Evolutionary conservation across 176 grass and related monocot species (phyloP).

Genomic region (Musa acuminata): DNA sequence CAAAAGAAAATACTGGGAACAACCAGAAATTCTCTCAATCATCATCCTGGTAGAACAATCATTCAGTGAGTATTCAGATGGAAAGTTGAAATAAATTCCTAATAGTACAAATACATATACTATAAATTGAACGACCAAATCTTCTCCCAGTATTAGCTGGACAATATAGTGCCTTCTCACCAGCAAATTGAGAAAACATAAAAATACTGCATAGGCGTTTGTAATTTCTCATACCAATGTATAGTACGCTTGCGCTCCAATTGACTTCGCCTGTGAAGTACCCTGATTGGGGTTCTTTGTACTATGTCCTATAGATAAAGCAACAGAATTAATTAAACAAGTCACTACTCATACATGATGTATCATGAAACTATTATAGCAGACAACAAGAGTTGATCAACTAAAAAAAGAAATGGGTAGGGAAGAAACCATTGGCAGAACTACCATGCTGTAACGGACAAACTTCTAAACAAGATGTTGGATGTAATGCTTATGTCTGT

Average conservation of each 20-base stretch:
- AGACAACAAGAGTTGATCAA: neutral
- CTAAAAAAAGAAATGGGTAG: neutral
- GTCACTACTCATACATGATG: neutral
- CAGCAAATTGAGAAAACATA: constrained; percentile 15
- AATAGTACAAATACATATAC: neutral
- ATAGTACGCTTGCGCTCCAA: constrained; percentile 69
- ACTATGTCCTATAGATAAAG: constrained; percentile 53
- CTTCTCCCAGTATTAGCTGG: neutral
- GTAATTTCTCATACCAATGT: constrained; percentile 57
- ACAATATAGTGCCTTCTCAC: neutral
- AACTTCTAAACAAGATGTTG: no score
- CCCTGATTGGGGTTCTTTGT: constrained; percentile 83
- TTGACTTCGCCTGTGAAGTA: constrained; percentile 83
- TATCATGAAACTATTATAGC: neutral
- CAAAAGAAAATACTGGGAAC: constrained; percentile 68
- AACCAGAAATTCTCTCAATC: constrained; percentile 54
- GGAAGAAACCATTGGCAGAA: neutral
- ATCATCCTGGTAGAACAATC: constrained; percentile 52
- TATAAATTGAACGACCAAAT: neutral
- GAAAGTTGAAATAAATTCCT: neutral
- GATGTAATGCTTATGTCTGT: no score
- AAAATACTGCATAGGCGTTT: constrained; percentile 3
- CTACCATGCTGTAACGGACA: no score
- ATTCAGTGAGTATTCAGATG: neutral
- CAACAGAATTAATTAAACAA: constrained; percentile 14